Evolutionary conservation across 306 rosid species (phyloP).

Genomic region (Prunus campanulata): DNA sequence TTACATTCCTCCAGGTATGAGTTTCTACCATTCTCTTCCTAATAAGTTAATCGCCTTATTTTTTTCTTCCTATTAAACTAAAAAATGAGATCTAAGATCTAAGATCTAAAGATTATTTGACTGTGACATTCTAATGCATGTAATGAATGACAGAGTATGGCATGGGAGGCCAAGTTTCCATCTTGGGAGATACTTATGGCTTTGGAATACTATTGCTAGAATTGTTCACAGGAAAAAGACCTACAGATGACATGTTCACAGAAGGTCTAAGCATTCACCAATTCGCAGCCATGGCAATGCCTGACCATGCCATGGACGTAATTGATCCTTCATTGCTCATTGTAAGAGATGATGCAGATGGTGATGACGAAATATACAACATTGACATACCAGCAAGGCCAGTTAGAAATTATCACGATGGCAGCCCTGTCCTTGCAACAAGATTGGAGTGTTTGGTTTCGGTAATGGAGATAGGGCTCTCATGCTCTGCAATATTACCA

Average conservation of each 20-base stretch:
- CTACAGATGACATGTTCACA: slow-evolving; percentile 8
- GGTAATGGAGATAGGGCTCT: slow-evolving; percentile 41
- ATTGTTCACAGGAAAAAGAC: slow-evolving; percentile 22
- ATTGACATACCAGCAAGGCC: slow-evolving; percentile 12
- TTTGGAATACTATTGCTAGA: slow-evolving; percentile 31
- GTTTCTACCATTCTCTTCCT: neutral
- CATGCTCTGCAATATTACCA: slow-evolving; percentile 38
- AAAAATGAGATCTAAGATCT: neutral
- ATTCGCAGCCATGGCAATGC: neutral
- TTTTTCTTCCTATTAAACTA: too few species aligned
- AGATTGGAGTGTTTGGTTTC: slow-evolving; percentile 28
- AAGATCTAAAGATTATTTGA: neutral
- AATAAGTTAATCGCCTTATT: too few species aligned
- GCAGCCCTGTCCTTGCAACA: neutral
- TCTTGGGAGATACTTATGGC: slow-evolving; percentile 25
- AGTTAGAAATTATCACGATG: neutral
- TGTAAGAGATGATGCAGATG: slow-evolving; percentile 4
- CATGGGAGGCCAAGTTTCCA: slow-evolving; percentile 27
- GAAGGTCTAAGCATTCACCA: slow-evolving; percentile 19
- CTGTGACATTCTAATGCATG: neutral
- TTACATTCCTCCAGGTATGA: slow-evolving; percentile 32
- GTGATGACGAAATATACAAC: neutral
- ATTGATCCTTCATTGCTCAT: slow-evolving; percentile 31
- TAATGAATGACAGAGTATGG: slow-evolving; percentile 21
- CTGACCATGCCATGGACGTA: slow-evolving; percentile 30